Base-by-base conservation (phyloP, 768 basidiomycete species). In the Russula sp. region DNA sequence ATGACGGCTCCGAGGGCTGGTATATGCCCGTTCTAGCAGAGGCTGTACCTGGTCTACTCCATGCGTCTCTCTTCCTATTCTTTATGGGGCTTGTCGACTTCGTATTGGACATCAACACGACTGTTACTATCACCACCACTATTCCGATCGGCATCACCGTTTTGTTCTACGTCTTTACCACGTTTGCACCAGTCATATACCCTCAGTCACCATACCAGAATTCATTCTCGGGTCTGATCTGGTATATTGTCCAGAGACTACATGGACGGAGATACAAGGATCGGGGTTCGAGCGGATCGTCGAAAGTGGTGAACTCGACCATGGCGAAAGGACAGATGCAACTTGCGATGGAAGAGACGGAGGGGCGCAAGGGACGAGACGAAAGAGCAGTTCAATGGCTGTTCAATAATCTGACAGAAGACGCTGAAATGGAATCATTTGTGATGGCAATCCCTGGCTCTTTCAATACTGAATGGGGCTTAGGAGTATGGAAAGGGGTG, bases 11-110 rank as follows among this genome's bases (percentile, higher is more conserved):
- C 31, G 70, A 74, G n/a, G 69, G 67, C 48, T 82, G 79, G 69
- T 69, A 71, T 10, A 75, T 82, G 71, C 68, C 74, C 7, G 69
- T 73, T 1, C 67, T 82, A 4, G 77, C 81, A 1, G 75, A 77
- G 35, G 66, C 72, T 14, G 77, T 83, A 39, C 82, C 81, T 2
- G 72, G 77, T 22, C 74, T 82, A 14, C 74, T 84, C 20, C 82
- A 83, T 61, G 71, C 78, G 6, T 79, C 80, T 1, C 72, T 82
- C 13, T 75, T 81, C 27, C 73, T 82, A 2, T 82, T 83, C 70
- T 77, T 84, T 69, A 72, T 77, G 37, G 78, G 80, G 35, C 73
- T 84, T 31, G 70, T 80, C 37, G 74, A 76, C 22, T 80, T 81
- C 67, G 70, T 82, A 31, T 70, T 70, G 60, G 70, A 76, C 6